Evolutionary conservation across 176 grass and related monocot species (phyloP).

Genomic region (Aegilops bicornis): DNA sequence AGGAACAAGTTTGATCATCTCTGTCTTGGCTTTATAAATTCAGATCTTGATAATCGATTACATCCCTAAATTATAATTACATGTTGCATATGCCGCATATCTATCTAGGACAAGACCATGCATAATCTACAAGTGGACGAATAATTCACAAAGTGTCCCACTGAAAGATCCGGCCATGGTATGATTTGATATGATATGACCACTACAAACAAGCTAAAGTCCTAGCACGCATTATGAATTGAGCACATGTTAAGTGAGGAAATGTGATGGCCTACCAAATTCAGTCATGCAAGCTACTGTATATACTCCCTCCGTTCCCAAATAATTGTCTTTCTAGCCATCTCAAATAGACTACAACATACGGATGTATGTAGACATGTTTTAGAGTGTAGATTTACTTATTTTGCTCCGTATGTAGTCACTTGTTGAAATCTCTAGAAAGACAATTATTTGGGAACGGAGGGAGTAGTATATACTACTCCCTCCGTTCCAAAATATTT

Average conservation of each 20-base stretch:
- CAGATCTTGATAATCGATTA: background rate
- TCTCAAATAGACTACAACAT: too few species aligned
- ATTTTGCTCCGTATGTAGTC: too few species aligned
- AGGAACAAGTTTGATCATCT: too few species aligned
- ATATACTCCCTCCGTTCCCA: too few species aligned
- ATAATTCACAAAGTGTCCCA: background rate
- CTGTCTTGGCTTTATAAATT: too few species aligned
- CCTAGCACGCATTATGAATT: background rate
- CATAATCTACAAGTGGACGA: background rate
- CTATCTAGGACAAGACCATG: background rate
- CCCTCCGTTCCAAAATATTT: too few species aligned
- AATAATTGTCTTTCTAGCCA: too few species aligned
- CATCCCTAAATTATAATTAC: background rate
- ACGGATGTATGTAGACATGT: too few species aligned
- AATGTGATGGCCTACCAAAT: conserved; percentile 4
- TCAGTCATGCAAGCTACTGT: background rate
- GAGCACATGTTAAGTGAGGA: background rate
- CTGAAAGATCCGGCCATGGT: background rate
- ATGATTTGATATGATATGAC: background rate
- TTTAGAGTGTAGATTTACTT: too few species aligned
- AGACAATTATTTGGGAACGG: too few species aligned
- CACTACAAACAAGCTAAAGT: background rate
- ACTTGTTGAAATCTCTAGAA: too few species aligned
- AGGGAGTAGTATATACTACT: too few species aligned
- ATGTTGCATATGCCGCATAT: background rate